Evolutionary conservation across 2,329 filamentous ascomycete genomes (phyloP).

Genomic region (Domatiomyces globalis): DNA sequence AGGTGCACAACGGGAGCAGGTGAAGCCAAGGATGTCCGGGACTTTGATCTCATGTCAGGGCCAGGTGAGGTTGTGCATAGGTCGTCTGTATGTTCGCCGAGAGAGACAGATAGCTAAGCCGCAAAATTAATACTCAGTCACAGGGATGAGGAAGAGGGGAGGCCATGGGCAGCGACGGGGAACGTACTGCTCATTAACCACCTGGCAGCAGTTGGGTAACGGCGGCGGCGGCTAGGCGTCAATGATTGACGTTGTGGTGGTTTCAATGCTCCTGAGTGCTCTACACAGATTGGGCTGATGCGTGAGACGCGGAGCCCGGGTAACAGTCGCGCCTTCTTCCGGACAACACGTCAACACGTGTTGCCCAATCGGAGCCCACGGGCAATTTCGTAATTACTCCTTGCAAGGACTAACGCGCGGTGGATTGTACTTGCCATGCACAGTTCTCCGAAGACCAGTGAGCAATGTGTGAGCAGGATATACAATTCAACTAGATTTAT

Average conservation of each 20-base stretch:
- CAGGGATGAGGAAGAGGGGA: constrained; percentile 1
- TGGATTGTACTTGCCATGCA: not conserved
- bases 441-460: too few species aligned
- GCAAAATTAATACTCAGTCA: constrained; percentile 1
- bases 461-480: too few species aligned
- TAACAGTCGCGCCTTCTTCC: not conserved
- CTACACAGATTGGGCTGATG: not conserved
- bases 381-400: not conserved
- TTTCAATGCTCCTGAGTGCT: not conserved
- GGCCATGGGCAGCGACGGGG: not conserved
- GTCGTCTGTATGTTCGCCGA: not conserved
- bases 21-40: constrained; percentile 3
- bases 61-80: not conserved
- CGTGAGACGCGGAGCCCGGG: too few species aligned
- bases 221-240: not conserved
- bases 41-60: constrained; percentile 7
- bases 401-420: not conserved
- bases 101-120: not conserved
- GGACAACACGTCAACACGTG: not conserved
- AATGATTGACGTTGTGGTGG: not conserved
- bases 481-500: too few species aligned
- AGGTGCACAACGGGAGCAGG: constrained; percentile 6
- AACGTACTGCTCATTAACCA: constrained; percentile 1
- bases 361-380: not conserved
- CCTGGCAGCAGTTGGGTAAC: not conserved